These are phyloP conservation scores for Trichoderma citrinoviride DNA, from an alignment of 2,329 filamentous ascomycete genomes.

Conservation along the genomic window DNA sequence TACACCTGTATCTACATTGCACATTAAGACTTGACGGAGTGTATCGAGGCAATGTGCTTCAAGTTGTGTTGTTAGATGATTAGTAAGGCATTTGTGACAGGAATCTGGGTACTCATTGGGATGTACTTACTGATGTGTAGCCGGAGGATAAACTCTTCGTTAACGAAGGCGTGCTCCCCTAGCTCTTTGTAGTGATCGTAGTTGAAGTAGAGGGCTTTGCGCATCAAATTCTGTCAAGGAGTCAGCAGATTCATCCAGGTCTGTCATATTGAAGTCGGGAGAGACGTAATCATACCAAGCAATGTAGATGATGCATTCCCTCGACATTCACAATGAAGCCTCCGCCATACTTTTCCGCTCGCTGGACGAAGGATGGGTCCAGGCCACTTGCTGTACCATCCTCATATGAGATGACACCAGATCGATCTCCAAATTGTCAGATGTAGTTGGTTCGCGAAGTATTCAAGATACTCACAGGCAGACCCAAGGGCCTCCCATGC, in stretches of 20 bases:
- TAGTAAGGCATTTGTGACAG: too few relatives aligned
- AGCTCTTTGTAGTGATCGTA: constrained; percentile 54
- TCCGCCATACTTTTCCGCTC: constrained; percentile 54
- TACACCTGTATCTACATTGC: constrained; percentile 57
- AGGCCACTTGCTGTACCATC: constrained; percentile 52
- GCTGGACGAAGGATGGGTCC: constrained; percentile 53
- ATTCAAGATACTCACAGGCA: constrained; percentile 41
- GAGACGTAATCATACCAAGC: constrained; percentile 43
- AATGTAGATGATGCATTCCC: constrained; percentile 57
- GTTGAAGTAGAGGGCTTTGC: constrained; percentile 58
- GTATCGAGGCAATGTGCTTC: constrained; percentile 57
- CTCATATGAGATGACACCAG: constrained; percentile 48
- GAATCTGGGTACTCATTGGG: not conserved
- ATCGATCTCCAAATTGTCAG: constrained; percentile 37
- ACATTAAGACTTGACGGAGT: constrained; percentile 62
- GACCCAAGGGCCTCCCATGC: constrained; percentile 49
- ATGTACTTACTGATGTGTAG: constrained; percentile 54
- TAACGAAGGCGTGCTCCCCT: constrained; percentile 53
- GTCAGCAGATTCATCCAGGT: too few relatives aligned
- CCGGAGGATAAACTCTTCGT: constrained; percentile 53
- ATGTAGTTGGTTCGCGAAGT: not conserved
- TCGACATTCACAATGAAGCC: constrained; percentile 59
- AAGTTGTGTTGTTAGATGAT: not conserved
- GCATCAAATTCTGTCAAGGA: constrained; percentile 54
- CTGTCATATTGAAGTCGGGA: too few relatives aligned